Percentiles rank a stretch among this genome's conserved stretches.
Evolutionary conservation across 768 basidiomycete species (phyloP).

Genomic region (Hemileccinum impolitum): DNA sequence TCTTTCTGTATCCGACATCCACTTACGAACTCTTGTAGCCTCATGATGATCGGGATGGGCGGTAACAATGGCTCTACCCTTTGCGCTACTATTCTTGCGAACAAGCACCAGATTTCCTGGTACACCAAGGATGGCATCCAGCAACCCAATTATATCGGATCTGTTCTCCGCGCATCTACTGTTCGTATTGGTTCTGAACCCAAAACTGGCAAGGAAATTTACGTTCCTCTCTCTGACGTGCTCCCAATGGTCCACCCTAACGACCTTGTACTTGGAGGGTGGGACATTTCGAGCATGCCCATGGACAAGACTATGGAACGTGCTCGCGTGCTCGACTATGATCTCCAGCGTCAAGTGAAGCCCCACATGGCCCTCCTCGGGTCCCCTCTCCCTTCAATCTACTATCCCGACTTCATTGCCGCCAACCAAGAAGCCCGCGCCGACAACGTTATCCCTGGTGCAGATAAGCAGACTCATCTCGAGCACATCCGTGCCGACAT

Average conservation of each 20-base stretch:
- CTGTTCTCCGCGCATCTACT: slow-evolving; percentile 93
- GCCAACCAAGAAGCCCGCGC: slow-evolving; percentile 97
- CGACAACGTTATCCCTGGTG: slow-evolving; percentile 85
- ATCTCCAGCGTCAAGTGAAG: slow-evolving; percentile 92
- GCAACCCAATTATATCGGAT: slow-evolving; percentile 97
- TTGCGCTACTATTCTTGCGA: slow-evolving; percentile 92
- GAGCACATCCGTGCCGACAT: slow-evolving; percentile 93
- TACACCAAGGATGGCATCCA: slow-evolving; percentile 89
- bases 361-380: slow-evolving; percentile 80
- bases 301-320: slow-evolving; percentile 94
- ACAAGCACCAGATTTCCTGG: slow-evolving; percentile 93
- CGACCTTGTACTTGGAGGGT: slow-evolving; percentile 95
- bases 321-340: slow-evolving; percentile 91
- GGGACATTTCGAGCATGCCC: slow-evolving; percentile 88
- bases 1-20: slow-evolving; percentile 4
- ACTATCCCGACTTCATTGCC: slow-evolving; percentile 97
- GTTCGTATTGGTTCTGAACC: slow-evolving; percentile 86
- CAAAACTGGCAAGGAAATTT: slow-evolving; percentile 79
- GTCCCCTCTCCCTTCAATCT: slow-evolving; percentile 88
- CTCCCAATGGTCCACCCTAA: slow-evolving; percentile 98
- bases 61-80: slow-evolving; percentile 98
- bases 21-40: slow-evolving; percentile 39
- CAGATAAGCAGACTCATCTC: slow-evolving; percentile 86
- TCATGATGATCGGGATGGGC: slow-evolving; percentile 96
- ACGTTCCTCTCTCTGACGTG: slow-evolving; percentile 89